A percentile compares a stretch with the other conserved stretches of the same genome.
These are phyloP conservation scores for Vinca minor DNA, from an alignment of 257 asterid species.

Conservation along the genomic window DNA sequence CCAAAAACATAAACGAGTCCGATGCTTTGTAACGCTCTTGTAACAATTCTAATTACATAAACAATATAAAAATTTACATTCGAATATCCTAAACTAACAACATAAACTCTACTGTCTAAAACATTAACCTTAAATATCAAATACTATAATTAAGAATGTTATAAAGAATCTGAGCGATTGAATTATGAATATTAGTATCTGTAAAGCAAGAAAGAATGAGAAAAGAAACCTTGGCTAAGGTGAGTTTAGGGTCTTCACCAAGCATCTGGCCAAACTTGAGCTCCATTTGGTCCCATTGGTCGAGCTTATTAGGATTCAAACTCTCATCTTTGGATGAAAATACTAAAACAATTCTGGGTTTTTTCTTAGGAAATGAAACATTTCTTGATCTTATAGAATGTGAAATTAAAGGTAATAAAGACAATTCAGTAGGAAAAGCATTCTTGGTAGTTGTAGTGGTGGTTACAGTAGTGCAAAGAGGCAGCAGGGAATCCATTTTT, in stretches of 20 bases:
- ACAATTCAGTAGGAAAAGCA: slow-evolving; percentile 32
- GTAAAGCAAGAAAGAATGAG: not conserved
- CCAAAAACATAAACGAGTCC: too few relatives aligned
- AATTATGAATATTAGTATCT: not conserved
- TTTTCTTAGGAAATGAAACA: slow-evolving; percentile 31
- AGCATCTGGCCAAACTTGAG: slow-evolving; percentile 83
- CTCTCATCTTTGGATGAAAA: slow-evolving; percentile 68
- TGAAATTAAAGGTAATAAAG: slow-evolving; percentile 24
- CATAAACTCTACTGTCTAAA: too few relatives aligned
- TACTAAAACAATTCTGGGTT: slow-evolving; percentile 39
- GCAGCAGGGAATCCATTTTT: slow-evolving; percentile 51
- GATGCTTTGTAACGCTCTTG: too few relatives aligned
- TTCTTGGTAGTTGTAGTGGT: slow-evolving; percentile 22
- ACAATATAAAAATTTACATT: too few relatives aligned
- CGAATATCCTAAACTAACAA: too few relatives aligned
- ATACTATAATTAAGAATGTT: too few relatives aligned
- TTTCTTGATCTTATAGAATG: slow-evolving; percentile 25
- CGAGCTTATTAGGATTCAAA: slow-evolving; percentile 42
- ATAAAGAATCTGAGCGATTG: too few relatives aligned
- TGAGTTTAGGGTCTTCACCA: slow-evolving; percentile 94
- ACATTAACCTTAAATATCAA: too few relatives aligned
- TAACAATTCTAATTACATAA: too few relatives aligned
- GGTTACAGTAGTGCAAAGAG: slow-evolving; percentile 34
- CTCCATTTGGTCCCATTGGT: slow-evolving; percentile 84
- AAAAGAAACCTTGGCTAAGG: slow-evolving; percentile 69